Percentiles rank a stretch among this genome's conserved stretches.
These are phyloP conservation scores for Trichophyton equinum DNA, from an alignment of 2,329 filamentous ascomycete genomes.

Conservation along the genomic window DNA sequence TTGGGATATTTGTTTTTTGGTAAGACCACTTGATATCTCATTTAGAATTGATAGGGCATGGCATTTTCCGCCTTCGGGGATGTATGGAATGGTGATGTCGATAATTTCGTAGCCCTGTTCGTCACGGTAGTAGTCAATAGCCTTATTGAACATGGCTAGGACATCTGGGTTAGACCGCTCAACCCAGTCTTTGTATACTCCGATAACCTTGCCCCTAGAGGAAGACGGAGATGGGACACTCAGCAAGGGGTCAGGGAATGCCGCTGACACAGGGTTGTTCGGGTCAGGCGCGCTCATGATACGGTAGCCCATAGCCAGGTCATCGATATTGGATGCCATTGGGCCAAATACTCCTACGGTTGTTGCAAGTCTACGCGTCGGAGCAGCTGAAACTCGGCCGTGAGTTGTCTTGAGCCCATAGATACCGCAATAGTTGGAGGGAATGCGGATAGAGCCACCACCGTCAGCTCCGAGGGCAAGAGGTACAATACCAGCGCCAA, in stretches of 20 bases:
- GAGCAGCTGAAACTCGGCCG: constrained; percentile 50
- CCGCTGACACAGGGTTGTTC: constrained; percentile 44
- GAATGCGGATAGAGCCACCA: constrained; percentile 63
- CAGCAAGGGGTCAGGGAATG: constrained; percentile 45
- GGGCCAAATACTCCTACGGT: constrained; percentile 61
- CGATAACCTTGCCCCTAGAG: constrained; percentile 47
- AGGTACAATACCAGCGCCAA: constrained; percentile 60
- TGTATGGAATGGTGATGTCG: constrained; percentile 41
- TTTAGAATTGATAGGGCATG: constrained; percentile 66
- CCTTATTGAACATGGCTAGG: constrained; percentile 46
- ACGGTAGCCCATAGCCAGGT: constrained; percentile 72
- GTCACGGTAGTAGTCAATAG: constrained; percentile 43
- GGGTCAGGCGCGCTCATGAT: constrained; percentile 63
- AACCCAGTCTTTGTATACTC: constrained; percentile 58
- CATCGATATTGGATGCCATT: constrained; percentile 60
- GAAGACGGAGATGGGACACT: constrained; percentile 35
- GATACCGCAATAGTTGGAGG: constrained; percentile 61
- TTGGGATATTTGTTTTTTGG: constrained; percentile 40
- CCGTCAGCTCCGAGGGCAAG: constrained; percentile 61
- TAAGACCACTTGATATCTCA: constrained; percentile 48
- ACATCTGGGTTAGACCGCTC: constrained; percentile 55
- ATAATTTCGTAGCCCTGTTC: constrained; percentile 32
- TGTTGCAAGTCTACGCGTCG: constrained; percentile 46
- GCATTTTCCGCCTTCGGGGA: constrained; percentile 60
- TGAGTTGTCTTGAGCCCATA: constrained; percentile 74